Base-by-base conservation (phyloP, 306 rosid genomes). In the Cicer arietinum region DNA sequence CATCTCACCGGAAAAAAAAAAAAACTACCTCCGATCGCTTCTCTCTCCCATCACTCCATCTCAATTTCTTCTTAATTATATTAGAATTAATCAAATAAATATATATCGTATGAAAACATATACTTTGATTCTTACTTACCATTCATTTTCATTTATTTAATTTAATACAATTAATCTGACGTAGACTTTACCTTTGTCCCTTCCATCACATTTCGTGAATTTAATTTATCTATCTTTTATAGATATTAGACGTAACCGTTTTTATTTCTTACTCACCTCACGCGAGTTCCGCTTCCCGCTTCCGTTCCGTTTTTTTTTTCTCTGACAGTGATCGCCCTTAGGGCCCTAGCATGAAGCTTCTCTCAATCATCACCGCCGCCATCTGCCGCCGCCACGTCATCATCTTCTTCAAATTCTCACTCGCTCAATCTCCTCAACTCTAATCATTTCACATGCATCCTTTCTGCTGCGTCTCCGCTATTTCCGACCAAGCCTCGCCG, bases 391-490 rank as follows among this genome's bases (percentile, higher is more conserved):
- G 77, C 70, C 80, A 42, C 72, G 73, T 72, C 79, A 51, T 30
- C 37, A 30, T 30, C 37, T 30, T 30, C 37, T 30, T 30, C 5
- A 30, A 45, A 9, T 9, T 46, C 60, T 25, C 46, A 77, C 74
- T 70, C 42, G 50, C 30, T 35, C 10, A 13, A 25, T 6, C 30
- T 6, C 59, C 41, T 2, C 67, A 22, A 60, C 71, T 18, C 54
- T 81, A 41, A 44, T n/a, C 12, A 20, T 14, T 56, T 58, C 86
- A 70, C 86, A 94, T 92, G 97, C 97, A 89, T 89, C 91, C 95
- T 37, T 89, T 90, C 80, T 94, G 94, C 85, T 89, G 96, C 69
- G 85, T 90, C 42, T 82, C 94, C 66, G 90, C 96, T 54, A 83
- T 86, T 67, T 85, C 96, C 50, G 96, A 94, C 69, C 91, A 89